Conservation (phyloP, 305 asterid species). For the Fraxinus dipetala region DNA sequence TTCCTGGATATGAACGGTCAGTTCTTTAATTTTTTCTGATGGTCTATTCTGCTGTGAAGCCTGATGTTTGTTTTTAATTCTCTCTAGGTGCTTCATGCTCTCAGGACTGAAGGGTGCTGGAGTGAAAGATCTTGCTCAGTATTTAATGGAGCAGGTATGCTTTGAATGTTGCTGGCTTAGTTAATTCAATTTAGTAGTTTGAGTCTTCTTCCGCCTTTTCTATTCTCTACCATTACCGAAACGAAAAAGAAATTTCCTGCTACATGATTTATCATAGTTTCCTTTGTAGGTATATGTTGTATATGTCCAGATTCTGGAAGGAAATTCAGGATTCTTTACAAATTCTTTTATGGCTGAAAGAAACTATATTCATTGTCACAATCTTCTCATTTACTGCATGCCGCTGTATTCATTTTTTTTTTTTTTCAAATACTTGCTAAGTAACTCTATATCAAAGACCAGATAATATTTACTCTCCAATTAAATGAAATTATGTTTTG, state of each 20-base stretch:
- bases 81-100: constrained; percentile 68
- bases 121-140: constrained; percentile 64
- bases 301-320: background rate
- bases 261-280: background rate
- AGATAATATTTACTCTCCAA: background rate
- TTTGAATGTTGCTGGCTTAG: background rate
- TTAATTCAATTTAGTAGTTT: constrained; percentile 5
- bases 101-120: constrained; percentile 96
- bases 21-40: constrained; percentile 17
- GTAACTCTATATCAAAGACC: background rate
- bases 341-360: background rate
- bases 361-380: background rate
- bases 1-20: constrained; percentile 85
- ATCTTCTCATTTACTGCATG: background rate
- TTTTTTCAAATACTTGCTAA: background rate
- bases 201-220: background rate
- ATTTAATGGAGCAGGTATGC: constrained; percentile 69
- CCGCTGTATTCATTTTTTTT: background rate
- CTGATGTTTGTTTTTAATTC: constrained; percentile 29
- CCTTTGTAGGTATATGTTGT: background rate
- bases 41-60: constrained; percentile 15
- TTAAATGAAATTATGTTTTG: background rate
- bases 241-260: background rate
- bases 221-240: background rate
- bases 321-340: background rate